Conservation (phyloP, 2,329 filamentous ascomycete genomes). For the Didymosphaeria variabile region DNA sequence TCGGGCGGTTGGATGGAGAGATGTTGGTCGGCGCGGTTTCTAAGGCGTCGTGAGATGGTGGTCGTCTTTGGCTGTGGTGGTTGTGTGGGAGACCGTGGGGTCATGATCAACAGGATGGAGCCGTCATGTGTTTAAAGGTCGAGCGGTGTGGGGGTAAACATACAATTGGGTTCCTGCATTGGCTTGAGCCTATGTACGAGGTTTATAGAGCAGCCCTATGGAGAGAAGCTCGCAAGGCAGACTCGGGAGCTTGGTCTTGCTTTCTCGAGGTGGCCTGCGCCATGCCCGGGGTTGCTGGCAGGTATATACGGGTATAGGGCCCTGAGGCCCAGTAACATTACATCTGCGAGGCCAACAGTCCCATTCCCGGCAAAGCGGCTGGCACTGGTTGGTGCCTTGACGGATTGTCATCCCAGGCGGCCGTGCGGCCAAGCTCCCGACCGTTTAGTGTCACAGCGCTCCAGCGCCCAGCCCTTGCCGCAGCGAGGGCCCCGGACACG, state of each 20-base stretch:
- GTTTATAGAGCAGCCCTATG: slow-evolving; percentile 44
- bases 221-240: slow-evolving; percentile 39
- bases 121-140: slow-evolving; percentile 38
- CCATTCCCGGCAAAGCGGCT: slow-evolving; percentile 49
- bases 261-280: slow-evolving; percentile 42
- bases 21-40: slow-evolving; percentile 41
- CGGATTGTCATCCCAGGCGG: slow-evolving; percentile 46
- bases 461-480: slow-evolving; percentile 34
- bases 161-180: slow-evolving; percentile 44
- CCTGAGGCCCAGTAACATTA: slow-evolving; percentile 42
- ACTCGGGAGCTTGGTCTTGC: slow-evolving; percentile 38
- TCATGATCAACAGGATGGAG: slow-evolving; percentile 43
- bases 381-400: slow-evolving; percentile 49
- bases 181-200: slow-evolving; percentile 24
- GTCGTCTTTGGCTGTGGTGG: slow-evolving; percentile 38
- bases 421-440: slow-evolving; percentile 46
- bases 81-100: slow-evolving; percentile 43
- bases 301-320: slow-evolving; percentile 45
- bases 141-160: slow-evolving; percentile 44
- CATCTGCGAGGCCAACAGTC: slow-evolving; percentile 39
- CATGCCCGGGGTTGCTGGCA: slow-evolving; percentile 44
- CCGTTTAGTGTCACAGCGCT: slow-evolving; percentile 47
- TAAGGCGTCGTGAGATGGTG: slow-evolving; percentile 48
- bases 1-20: slow-evolving; percentile 43
- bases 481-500: slow-evolving; percentile 35